Evolutionary conservation across 2,329 filamentous ascomycete genomes (phyloP).

Genomic region (Colletotrichum simmondsii): DNA sequence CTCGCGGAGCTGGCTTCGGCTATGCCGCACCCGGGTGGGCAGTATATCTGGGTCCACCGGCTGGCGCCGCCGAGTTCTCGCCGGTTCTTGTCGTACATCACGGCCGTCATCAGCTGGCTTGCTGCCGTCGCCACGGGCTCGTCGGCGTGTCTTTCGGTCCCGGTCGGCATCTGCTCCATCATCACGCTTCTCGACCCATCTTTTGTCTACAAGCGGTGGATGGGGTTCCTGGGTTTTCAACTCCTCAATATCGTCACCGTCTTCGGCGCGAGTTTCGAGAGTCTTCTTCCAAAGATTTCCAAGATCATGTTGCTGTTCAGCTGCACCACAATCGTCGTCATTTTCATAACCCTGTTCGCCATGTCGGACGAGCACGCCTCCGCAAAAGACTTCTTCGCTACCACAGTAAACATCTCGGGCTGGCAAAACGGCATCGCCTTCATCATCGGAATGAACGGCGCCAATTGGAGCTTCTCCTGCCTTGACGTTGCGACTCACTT

Average conservation of each 20-base stretch:
- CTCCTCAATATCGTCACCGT: background rate
- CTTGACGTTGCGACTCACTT: constrained; percentile 39
- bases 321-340: constrained; percentile 37
- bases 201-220: background rate
- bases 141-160: background rate
- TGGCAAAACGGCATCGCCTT: constrained; percentile 43
- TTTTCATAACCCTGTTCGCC: constrained; percentile 42
- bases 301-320: constrained; percentile 40
- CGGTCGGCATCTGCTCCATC: background rate
- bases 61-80: constrained; percentile 35
- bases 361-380: constrained; percentile 36
- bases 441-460: constrained; percentile 42
- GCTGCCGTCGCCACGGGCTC: background rate
- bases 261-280: constrained; percentile 35
- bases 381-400: constrained; percentile 38
- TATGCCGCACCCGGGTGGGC: constrained; percentile 43
- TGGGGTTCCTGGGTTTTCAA: background rate
- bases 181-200: background rate
- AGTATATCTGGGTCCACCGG: constrained; percentile 41
- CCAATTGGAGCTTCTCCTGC: constrained; percentile 44
- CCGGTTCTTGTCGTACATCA: constrained; percentile 36
- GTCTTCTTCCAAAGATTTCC: constrained; percentile 40
- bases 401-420: constrained; percentile 38
- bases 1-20: constrained; percentile 43
- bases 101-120: background rate